Conservation (phyloP, 371 early-diverging fungal genomes). For the Astathelohania contejeani region DNA sequence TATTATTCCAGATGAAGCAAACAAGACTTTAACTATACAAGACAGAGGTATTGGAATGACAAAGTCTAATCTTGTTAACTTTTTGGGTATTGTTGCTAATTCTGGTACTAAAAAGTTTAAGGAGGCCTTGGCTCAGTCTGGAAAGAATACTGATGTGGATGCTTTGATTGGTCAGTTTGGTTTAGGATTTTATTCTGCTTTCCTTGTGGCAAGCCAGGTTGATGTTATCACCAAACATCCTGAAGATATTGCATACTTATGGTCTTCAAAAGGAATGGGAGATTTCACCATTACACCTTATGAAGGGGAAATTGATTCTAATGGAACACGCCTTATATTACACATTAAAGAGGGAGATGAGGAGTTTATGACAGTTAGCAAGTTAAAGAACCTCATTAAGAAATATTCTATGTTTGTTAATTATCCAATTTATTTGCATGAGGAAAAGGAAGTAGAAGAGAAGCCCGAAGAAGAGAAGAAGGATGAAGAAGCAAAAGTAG, state of each 20-base stretch:
- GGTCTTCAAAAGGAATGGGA: conserved; percentile 76
- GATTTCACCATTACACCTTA: conserved; percentile 73
- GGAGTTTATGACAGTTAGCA: conserved; percentile 68
- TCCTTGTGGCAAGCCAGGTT: conserved; percentile 79
- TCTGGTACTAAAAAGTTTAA: conserved; percentile 81
- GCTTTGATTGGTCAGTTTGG: conserved; percentile 92
- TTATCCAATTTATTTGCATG: conserved; percentile 70
- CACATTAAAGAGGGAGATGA: conserved; percentile 72
- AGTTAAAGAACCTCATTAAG: conserved; percentile 65
- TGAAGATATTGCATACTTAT: conserved; percentile 74
- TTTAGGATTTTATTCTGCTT: conserved; percentile 91
- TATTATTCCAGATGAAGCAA: conserved; percentile 61
- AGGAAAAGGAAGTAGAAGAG: conserved; percentile 64
- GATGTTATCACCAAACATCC: conserved; percentile 80
- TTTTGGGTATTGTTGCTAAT: conserved; percentile 82
- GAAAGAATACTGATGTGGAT: conserved; percentile 54
- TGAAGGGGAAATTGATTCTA: conserved; percentile 58
- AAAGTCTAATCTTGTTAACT: conserved; percentile 78
- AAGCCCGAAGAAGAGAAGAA: conserved; percentile 57
- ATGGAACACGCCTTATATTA: conserved; percentile 71
- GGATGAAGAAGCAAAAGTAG: conserved; percentile 16
- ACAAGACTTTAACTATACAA: conserved; percentile 58
- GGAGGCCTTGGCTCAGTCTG: conserved; percentile 62
- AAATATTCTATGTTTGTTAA: conserved; percentile 80
- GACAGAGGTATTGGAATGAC: conserved; percentile 94